phyloP scores from a whole-genome alignment of 345 rosid genomes.

The Sonneratia alba region DNA sequence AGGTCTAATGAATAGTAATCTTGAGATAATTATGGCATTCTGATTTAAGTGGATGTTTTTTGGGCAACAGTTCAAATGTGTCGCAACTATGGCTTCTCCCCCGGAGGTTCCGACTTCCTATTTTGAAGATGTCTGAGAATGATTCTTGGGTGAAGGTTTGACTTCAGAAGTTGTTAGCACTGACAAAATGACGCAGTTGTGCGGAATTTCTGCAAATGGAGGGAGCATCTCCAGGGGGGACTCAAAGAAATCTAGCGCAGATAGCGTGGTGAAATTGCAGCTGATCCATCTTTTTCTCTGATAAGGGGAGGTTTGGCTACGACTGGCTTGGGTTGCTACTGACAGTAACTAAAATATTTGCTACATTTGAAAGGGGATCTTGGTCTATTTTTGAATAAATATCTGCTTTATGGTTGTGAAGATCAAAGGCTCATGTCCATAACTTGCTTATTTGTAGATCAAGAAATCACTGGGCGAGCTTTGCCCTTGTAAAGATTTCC shows the following conservation, averaged over 20 bases:
- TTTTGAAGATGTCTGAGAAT: slow-evolving; percentile 23
- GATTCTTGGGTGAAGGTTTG: background rate
- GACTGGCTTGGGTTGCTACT: no score
- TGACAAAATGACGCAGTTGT: background rate
- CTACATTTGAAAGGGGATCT: no score
- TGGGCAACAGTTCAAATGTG: slow-evolving; percentile 42
- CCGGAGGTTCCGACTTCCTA: slow-evolving; percentile 28
- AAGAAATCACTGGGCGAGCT: no score
- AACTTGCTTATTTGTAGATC: no score
- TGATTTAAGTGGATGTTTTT: no score
- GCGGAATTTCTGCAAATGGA: background rate
- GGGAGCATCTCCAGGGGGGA: background rate
- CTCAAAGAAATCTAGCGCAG: background rate
- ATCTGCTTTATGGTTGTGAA: no score
- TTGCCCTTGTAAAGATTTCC: no score
- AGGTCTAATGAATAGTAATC: no score
- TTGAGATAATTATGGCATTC: background rate
- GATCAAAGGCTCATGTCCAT: no score
- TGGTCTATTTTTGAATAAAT: no score
- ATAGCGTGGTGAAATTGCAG: background rate
- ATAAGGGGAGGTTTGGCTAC: no score
- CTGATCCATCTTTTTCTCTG: background rate
- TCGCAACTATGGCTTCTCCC: slow-evolving; percentile 34
- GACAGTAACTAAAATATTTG: no score
- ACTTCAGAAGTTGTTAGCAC: background rate